Percentiles rank a stretch among this genome's conserved stretches.
phyloP scores from a whole-genome alignment of 1,284 basidiomycete species.

The Papiliotrema laurentii region DNA sequence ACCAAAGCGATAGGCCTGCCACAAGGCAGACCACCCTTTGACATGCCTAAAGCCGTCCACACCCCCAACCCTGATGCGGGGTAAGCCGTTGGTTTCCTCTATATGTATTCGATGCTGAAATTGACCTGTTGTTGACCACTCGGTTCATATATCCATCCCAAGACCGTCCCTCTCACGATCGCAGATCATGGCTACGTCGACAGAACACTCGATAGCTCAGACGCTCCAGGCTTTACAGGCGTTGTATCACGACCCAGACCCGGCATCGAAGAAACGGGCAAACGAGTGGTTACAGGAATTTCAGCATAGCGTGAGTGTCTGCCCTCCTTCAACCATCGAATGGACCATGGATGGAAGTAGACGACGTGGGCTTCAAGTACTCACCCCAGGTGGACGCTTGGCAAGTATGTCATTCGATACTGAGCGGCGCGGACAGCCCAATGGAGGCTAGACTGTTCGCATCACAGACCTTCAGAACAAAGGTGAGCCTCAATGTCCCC shows the following conservation, averaged over 20 bases:
- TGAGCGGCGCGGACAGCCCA: constrained; percentile 74
- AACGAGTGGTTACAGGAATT: constrained; percentile 93
- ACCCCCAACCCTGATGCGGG: background rate
- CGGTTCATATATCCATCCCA: too few species aligned
- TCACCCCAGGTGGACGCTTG: constrained; percentile 82
- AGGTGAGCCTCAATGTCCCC: constrained; percentile 67
- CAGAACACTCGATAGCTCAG: background rate
- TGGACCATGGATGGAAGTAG: background rate
- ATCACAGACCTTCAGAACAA: constrained; percentile 92
- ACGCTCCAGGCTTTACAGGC: constrained; percentile 51
- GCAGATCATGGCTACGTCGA: background rate
- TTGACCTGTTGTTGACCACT: too few species aligned
- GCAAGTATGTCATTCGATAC: constrained; percentile 86
- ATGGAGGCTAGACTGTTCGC: constrained; percentile 85
- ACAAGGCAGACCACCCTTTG: background rate
- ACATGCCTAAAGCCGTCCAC: background rate
- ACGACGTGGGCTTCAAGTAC: too few species aligned
- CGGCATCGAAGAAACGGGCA: constrained; percentile 71
- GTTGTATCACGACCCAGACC: constrained; percentile 65
- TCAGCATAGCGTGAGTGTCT: constrained; percentile 83
- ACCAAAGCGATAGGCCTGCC: too few species aligned
- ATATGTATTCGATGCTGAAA: background rate
- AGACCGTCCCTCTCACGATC: background rate
- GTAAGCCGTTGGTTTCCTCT: background rate
- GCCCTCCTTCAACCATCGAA: background rate